Conservation (phyloP, 1,284 basidiomycete species). For the Dichomitus squalens region DNA sequence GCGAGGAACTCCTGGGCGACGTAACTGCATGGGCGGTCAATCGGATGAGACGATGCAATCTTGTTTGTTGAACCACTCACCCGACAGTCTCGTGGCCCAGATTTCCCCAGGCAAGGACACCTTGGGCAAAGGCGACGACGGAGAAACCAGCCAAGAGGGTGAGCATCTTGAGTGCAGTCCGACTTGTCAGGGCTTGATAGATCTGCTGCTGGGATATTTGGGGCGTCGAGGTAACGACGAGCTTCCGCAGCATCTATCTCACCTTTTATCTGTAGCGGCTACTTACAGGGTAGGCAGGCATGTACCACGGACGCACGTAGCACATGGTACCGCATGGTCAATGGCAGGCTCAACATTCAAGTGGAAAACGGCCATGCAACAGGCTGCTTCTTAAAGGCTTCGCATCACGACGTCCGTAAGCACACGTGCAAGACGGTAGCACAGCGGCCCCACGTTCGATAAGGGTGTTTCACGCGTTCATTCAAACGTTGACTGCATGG, state of each 20-base stretch:
- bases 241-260: neutral
- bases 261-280: neutral
- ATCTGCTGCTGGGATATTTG: neutral
- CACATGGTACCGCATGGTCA: constrained; percentile 2
- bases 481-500: neutral
- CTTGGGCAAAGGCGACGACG: neutral
- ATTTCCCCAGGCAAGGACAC: constrained; percentile 12
- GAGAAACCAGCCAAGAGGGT: neutral
- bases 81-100: constrained; percentile 21
- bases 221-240: neutral
- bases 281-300: neutral
- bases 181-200: no score
- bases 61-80: constrained; percentile 2
- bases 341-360: constrained; percentile 6
- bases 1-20: constrained; percentile 23
- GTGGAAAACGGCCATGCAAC: constrained; percentile 6
- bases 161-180: neutral
- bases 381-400: constrained; percentile 1
- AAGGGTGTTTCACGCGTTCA: neutral
- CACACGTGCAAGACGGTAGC: neutral
- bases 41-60: neutral
- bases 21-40: constrained; percentile 2
- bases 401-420: constrained; percentile 7
- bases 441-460: constrained; percentile 10
- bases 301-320: neutral